Evolutionary conservation across 2,329 filamentous ascomycete species (phyloP).

Genomic region (Aspergillus caelatus): DNA sequence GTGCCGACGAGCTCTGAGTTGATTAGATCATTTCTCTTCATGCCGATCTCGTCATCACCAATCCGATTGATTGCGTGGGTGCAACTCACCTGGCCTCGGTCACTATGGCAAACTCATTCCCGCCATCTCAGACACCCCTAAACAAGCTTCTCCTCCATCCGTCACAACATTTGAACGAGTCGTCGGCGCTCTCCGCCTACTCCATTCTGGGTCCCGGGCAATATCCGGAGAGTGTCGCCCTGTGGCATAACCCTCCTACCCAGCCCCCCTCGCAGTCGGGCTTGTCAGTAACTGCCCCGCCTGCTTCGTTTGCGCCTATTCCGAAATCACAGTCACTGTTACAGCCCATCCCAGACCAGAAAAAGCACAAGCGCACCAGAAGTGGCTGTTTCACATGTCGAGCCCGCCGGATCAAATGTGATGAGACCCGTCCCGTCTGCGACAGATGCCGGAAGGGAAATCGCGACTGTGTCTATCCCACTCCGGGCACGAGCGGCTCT

Average conservation of each 20-base stretch:
- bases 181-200: constrained; percentile 33
- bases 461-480: constrained; percentile 88
- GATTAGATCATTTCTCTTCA: constrained; percentile 15
- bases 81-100: constrained; percentile 17
- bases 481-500: constrained; percentile 45
- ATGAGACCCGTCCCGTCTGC: constrained; percentile 84
- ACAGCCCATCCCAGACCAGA: constrained; percentile 60
- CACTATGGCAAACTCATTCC: constrained; percentile 36
- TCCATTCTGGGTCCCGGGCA: constrained; percentile 38
- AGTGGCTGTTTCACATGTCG: constrained; percentile 95
- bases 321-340: constrained; percentile 35
- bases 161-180: constrained; percentile 28
- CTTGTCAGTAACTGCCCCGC: constrained; percentile 16
- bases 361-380: constrained; percentile 90
- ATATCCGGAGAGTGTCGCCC: constrained; percentile 47
- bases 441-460: constrained; percentile 90
- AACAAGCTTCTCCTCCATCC: constrained; percentile 28
- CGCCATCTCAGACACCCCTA: constrained; percentile 33
- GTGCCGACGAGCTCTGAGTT: constrained; percentile 13
- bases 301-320: constrained; percentile 24
- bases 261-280: constrained; percentile 22
- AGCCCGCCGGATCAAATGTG: constrained; percentile 88
- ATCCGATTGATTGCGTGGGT: constrained; percentile 19
- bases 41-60: constrained; percentile 16
- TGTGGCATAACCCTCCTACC: constrained; percentile 44